Evolutionary conservation across 1,284 basidiomycete genomes (phyloP), one percentile per base, ranked within the genome.

Genomic region (Dichomitus squalens): DNA sequence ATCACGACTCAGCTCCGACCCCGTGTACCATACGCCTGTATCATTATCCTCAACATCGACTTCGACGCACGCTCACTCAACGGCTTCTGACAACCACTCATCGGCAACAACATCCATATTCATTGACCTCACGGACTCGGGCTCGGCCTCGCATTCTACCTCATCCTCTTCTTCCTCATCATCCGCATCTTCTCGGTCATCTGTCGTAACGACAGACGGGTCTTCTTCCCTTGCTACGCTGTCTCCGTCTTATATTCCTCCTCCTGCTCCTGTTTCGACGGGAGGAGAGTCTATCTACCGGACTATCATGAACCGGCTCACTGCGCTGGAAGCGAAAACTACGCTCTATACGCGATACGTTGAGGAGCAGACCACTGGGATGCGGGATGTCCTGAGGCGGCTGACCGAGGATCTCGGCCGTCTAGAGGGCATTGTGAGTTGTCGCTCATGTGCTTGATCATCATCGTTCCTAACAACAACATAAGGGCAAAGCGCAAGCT

Each of bases 241-340:
- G 6, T 57, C 52, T 11, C 40, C 59, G 1, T 60, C 63, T 5
- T 55, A 60, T 21, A 39, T 38, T n/a, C 64, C 68, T 27, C 69
- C 64, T 44, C 60, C 61, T 49, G 59, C 68, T 33, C 64, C 67
- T 2, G 53, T 59, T 4, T 57, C 59, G 2, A 67, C 82, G 27
- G 83, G 86, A 3, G 92, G 93, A n/a, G 95, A 99, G 73, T 96
- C 94, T 0, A 96, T 99, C 67, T 99, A 97, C 69, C 89, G 95
- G 9, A 93, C 91, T 9, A 99, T 99, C 66, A 95, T 95, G 85
- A 96, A 98, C 63, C 88, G 95, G 2, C 82, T 99, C 12, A 85
- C 84, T 6, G 86, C 86, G 6, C 82, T 99, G 4, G 96, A 99
- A 71, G 82, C 83, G 7, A 97, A 97, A 68, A 90, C 94, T 39